Percentiles rank a stretch among this genome's conserved stretches.
phyloP scores from a whole-genome alignment of 257 asterid genomes.

The Ballota nigra region DNA sequence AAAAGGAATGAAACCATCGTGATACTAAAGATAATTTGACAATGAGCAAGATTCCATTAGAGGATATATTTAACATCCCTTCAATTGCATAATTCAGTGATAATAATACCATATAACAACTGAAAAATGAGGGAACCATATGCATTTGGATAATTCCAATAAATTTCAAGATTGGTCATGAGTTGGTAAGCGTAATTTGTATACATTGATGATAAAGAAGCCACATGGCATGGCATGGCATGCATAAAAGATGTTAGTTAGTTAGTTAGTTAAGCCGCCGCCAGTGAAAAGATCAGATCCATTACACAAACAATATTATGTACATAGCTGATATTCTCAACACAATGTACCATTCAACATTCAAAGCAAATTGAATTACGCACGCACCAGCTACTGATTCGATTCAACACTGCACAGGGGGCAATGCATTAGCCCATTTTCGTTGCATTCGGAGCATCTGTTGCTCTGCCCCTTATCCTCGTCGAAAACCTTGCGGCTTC shows the following conservation, averaged over 20 bases:
- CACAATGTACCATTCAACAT: slow-evolving; percentile 1
- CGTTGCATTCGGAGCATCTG: slow-evolving; percentile 62
- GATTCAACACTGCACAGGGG: too few species aligned
- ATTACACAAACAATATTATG: slow-evolving; percentile 21
- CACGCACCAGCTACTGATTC: too few species aligned
- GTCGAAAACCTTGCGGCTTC: slow-evolving; percentile 53
- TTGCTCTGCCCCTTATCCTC: slow-evolving; percentile 41
- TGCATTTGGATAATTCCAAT: neutral
- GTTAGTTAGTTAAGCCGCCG: neutral
- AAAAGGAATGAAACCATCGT: too few species aligned
- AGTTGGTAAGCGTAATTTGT: neutral
- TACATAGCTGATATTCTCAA: slow-evolving; percentile 20
- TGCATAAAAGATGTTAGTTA: neutral
- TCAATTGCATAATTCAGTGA: neutral
- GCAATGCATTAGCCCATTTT: slow-evolving; percentile 80
- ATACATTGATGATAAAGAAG: neutral
- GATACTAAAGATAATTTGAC: neutral
- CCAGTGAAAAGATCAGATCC: neutral
- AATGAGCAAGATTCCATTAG: neutral
- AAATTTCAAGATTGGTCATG: too few species aligned
- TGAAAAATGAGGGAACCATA: neutral
- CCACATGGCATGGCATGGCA: neutral
- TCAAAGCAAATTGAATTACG: too few species aligned
- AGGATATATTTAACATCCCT: too few species aligned
- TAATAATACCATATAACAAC: neutral